Conservation (phyloP, 495 filamentous ascomycete species). For the Penicillium bovifimosum region DNA sequence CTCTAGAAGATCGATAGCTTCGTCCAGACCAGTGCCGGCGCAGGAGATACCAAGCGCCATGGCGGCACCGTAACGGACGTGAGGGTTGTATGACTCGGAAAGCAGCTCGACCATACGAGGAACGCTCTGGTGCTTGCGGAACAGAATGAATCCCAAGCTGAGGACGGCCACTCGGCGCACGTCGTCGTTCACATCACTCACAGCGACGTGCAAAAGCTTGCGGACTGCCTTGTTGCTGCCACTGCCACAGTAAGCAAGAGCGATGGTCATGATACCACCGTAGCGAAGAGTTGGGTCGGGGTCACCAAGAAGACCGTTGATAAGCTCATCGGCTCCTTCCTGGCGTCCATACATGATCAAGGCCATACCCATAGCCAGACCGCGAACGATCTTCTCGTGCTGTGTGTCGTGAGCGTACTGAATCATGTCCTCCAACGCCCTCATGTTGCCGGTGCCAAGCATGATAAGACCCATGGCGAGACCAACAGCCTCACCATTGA, state of each 20-base stretch:
- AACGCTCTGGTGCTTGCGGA: slow-evolving; percentile 94
- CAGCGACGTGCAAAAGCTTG: slow-evolving; percentile 92
- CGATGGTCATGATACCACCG: slow-evolving; percentile 98
- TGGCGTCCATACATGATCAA: slow-evolving; percentile 97
- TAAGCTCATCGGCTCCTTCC: slow-evolving; percentile 89
- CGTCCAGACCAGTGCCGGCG: slow-evolving; percentile 91
- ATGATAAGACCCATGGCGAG: slow-evolving; percentile 95
- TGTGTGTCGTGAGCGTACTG: slow-evolving; percentile 96
- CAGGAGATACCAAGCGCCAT: slow-evolving; percentile 99
- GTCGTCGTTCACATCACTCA: slow-evolving; percentile 98
- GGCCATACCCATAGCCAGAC: slow-evolving; percentile 92
- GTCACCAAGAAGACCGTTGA: slow-evolving; percentile 87
- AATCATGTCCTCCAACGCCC: slow-evolving; percentile 89
- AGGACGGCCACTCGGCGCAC: slow-evolving; percentile 96
- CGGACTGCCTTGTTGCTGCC: slow-evolving; percentile 98
- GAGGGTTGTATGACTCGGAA: slow-evolving; percentile 97
- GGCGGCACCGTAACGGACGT: slow-evolving; percentile 95
- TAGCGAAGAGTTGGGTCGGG: slow-evolving; percentile 92
- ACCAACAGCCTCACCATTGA: slow-evolving; percentile 95
- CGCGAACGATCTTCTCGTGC: slow-evolving; percentile 98
- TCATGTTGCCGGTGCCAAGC: slow-evolving; percentile 90
- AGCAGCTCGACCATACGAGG: slow-evolving; percentile 99
- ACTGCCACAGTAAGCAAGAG: slow-evolving; percentile 93
- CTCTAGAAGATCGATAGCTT: slow-evolving; percentile 94
- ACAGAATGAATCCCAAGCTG: slow-evolving; percentile 97